Evolutionary conservation across 2,329 filamentous ascomycete species (phyloP).

Genomic region (Diaporthe sp.): DNA sequence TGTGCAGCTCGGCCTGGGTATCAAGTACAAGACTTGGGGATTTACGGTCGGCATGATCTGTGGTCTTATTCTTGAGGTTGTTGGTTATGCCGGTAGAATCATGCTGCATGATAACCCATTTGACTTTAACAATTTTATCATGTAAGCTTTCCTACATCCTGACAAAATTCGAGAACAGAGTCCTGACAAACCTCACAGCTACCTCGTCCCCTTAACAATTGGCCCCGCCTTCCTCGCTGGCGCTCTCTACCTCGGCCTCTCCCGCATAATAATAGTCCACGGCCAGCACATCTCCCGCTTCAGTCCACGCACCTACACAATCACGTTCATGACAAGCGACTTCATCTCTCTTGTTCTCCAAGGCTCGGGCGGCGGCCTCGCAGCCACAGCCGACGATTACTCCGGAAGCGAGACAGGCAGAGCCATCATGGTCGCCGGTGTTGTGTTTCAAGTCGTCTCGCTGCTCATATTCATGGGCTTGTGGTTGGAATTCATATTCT

Average conservation of each 20-base stretch:
- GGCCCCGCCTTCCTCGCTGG: background rate
- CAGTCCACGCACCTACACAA: slow-evolving; percentile 5
- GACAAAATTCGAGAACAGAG: background rate
- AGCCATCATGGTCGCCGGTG: background rate
- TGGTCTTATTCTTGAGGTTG: background rate
- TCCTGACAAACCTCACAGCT: background rate
- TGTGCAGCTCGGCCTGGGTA: background rate
- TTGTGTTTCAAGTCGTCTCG: background rate
- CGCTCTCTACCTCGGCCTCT: slow-evolving; percentile 1
- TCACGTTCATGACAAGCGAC: slow-evolving; percentile 17
- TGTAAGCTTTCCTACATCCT: background rate
- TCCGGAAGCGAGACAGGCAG: background rate
- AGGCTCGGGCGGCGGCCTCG: slow-evolving; percentile 12
- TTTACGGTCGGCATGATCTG: slow-evolving; percentile 1
- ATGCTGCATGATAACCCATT: background rate
- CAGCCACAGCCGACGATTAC: background rate
- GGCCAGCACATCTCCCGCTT: background rate
- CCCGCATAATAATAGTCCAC: background rate
- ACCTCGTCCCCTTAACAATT: background rate
- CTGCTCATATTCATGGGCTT: background rate
- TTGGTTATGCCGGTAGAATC: background rate
- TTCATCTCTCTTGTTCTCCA: slow-evolving; percentile 16
- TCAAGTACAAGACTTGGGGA: background rate
- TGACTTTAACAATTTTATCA: background rate
- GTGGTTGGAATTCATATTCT: background rate